These are phyloP conservation scores for Barnettozyma sucrosica DNA, from an alignment of 805 yeast species.

Conservation along the genomic window DNA sequence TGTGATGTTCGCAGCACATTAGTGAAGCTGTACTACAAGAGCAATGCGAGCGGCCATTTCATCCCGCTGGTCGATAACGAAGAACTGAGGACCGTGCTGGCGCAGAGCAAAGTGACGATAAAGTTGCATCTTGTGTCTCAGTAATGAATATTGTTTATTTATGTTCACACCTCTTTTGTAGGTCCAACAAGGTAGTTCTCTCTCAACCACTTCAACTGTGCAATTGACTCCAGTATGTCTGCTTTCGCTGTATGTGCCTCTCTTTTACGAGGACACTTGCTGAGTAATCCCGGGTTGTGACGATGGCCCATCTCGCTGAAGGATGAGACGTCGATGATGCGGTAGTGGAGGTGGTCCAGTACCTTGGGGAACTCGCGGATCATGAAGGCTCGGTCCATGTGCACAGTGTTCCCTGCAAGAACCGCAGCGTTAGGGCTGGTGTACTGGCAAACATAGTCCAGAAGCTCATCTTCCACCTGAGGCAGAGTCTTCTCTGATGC, in stretches of 20 bases:
- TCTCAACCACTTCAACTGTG: slow-evolving; percentile 71
- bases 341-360: slow-evolving; percentile 51
- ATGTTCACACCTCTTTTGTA: not conserved
- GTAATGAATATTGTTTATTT: not conserved
- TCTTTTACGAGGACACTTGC: slow-evolving; percentile 54
- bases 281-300: slow-evolving; percentile 62
- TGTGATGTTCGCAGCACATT: slow-evolving; percentile 10
- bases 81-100: slow-evolving; percentile 17
- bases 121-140: slow-evolving; percentile 11
- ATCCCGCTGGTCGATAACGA: slow-evolving; percentile 18
- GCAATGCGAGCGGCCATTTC: slow-evolving; percentile 12
- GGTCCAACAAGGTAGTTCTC: slow-evolving; percentile 50
- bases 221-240: slow-evolving; percentile 87
- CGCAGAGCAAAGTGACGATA: slow-evolving; percentile 11
- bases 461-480: slow-evolving; percentile 61
- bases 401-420: slow-evolving; percentile 88
- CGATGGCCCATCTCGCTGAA: slow-evolving; percentile 75
- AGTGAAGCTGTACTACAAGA: slow-evolving; percentile 19
- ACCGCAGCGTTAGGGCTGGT: slow-evolving; percentile 57
- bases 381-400: slow-evolving; percentile 86
- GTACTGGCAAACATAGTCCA: slow-evolving; percentile 51
- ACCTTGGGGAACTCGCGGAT: slow-evolving; percentile 72
- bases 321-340: slow-evolving; percentile 87
- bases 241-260: slow-evolving; percentile 79
- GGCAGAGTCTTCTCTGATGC: slow-evolving; percentile 45